Percentiles rank a stretch among this genome's conserved stretches.
Evolutionary conservation across 163 green algal genomes (phyloP).

Genomic region (Prototheca cutis): DNA sequence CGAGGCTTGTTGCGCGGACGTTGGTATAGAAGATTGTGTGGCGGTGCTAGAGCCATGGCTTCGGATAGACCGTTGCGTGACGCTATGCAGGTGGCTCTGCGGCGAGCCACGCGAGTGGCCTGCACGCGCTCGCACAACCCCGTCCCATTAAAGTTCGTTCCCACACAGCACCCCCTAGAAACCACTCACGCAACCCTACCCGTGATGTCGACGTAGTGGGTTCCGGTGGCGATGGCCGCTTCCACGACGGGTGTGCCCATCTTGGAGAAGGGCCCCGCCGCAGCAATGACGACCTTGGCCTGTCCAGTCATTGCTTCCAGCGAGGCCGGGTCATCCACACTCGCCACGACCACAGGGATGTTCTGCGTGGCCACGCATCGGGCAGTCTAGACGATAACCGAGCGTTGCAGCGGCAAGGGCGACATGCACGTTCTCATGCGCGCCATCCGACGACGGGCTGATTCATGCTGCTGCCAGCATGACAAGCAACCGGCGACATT

Average conservation of each 20-base stretch:
- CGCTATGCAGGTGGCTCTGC: not conserved
- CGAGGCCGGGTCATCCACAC: slow-evolving; percentile 6
- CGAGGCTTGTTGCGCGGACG: not conserved
- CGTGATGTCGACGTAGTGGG: slow-evolving; percentile 82
- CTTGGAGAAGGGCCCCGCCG: slow-evolving; percentile 61
- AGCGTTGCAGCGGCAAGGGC: not conserved
- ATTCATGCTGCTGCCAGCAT: too few species aligned
- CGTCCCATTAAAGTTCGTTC: not conserved
- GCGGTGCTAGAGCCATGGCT: too few species aligned
- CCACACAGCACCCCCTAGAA: not conserved
- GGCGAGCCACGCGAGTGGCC: not conserved
- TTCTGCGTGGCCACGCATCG: not conserved
- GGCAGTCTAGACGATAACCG: not conserved
- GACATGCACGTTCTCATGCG: not conserved
- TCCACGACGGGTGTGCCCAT: slow-evolving; percentile 42
- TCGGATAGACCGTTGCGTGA: too few species aligned
- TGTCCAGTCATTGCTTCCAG: slow-evolving; percentile 24
- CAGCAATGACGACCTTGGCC: slow-evolving; percentile 58
- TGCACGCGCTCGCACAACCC: not conserved
- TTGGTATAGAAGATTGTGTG: too few species aligned
- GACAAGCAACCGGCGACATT: too few species aligned
- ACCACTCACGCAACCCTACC: slow-evolving; percentile 23
- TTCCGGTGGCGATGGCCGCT: slow-evolving; percentile 48
- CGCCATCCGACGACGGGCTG: not conserved
- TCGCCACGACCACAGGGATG: not conserved